These are phyloP conservation scores for Urochloa ruziziensis DNA, from an alignment of 176 grass and related monocot genomes.

Conservation along the genomic window DNA sequence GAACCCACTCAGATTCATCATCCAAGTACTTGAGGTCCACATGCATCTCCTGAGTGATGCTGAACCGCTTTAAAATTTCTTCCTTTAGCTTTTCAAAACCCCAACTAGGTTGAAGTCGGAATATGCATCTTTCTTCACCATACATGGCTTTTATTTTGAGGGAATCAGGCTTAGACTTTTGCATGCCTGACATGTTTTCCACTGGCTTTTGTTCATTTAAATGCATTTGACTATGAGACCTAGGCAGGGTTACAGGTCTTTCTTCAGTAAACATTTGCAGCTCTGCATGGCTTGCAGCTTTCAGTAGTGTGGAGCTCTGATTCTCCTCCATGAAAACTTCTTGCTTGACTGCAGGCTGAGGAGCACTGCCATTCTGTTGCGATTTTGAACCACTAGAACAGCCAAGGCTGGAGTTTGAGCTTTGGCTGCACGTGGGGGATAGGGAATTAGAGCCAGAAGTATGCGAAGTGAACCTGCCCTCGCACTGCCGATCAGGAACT, in stretches of 20 bases:
- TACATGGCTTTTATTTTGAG: conserved; percentile 91
- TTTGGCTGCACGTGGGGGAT: conserved; percentile 71
- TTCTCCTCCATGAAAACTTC: conserved; percentile 61
- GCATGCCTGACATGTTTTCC: conserved; percentile 29
- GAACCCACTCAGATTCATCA: conserved; percentile 96
- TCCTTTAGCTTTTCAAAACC: conserved; percentile 73
- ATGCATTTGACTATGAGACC: conserved; percentile 40
- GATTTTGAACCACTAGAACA: conserved; percentile 55
- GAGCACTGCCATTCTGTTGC: conserved; percentile 35
- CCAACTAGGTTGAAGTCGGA: conserved; percentile 73
- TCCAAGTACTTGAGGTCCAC: conserved; percentile 89
- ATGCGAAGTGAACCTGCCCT: conserved; percentile 49
- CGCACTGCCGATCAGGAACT: conserved; percentile 26
- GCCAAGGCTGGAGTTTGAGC: conserved; percentile 66
- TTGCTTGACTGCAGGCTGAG: conserved; percentile 47
- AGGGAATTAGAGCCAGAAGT: conserved; percentile 73
- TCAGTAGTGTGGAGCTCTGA: conserved; percentile 40
- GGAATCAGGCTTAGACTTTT: conserved; percentile 48
- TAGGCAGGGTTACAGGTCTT: conserved; percentile 19
- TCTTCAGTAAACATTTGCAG: conserved; percentile 43
- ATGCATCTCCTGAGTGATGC: conserved; percentile 23
- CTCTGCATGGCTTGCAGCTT: conserved; percentile 11
- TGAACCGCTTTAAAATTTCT: conserved; percentile 75
- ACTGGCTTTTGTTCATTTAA: conserved; percentile 37
- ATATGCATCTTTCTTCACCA: conserved; percentile 89